Evolutionary conservation across 306 rosid genomes (phyloP).

Genomic region (Gillenia trifoliata): DNA sequence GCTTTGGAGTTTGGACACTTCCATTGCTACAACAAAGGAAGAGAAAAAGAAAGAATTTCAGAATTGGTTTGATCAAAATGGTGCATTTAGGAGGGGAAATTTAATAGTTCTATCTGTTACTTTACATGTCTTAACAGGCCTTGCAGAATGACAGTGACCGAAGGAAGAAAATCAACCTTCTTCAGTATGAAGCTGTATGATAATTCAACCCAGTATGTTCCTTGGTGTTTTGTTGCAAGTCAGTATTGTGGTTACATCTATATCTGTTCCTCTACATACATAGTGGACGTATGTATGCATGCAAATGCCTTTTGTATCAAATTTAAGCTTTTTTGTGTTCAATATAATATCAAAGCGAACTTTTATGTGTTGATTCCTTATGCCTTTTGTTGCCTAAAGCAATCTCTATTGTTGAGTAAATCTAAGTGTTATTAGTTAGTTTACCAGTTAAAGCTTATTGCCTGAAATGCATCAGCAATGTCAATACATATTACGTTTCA

Average conservation of each 20-base stretch:
- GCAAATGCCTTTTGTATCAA: too few relatives aligned
- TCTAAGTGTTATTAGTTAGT: too few relatives aligned
- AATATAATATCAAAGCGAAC: neutral
- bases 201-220: conserved; percentile 44
- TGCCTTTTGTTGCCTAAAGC: too few relatives aligned
- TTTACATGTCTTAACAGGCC: conserved; percentile 37
- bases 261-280: too few relatives aligned
- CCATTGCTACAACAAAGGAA: neutral
- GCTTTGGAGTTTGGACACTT: too few relatives aligned
- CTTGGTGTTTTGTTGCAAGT: conserved; percentile 24
- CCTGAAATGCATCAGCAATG: neutral
- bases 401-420: neutral
- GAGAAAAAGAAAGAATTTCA: neutral
- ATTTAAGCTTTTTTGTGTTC: neutral
- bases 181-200: conserved; percentile 91
- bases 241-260: too few relatives aligned
- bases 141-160: conserved; percentile 61
- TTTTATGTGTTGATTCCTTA: neutral
- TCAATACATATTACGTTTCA: too few relatives aligned
- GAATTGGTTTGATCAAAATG: neutral
- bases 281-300: too few relatives aligned
- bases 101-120: neutral
- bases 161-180: conserved; percentile 75
- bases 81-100: neutral
- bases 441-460: neutral